phyloP scores from a whole-genome alignment of 345 rosid genomes.

The Eucalyptus fibrosa region DNA sequence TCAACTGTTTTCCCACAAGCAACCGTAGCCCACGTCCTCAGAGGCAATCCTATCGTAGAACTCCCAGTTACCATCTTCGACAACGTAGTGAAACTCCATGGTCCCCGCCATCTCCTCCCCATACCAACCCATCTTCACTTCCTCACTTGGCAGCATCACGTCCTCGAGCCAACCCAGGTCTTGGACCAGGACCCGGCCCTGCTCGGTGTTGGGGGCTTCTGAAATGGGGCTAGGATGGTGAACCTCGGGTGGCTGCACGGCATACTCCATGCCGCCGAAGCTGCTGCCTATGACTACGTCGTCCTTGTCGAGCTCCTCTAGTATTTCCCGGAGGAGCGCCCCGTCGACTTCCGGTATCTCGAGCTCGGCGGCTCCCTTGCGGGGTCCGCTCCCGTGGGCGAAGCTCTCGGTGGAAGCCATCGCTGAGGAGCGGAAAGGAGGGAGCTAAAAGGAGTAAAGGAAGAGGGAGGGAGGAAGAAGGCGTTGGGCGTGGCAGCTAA shows the following conservation, averaged over 20 bases:
- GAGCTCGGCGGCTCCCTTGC: neutral
- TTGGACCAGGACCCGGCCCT: neutral
- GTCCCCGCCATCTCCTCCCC: neutral
- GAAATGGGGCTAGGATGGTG: neutral
- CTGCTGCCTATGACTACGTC: neutral
- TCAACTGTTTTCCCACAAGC: slow-evolving; percentile 4
- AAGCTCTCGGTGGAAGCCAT: neutral
- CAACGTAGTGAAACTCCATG: neutral
- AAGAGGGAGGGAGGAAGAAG: neutral
- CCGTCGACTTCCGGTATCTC: slow-evolving; percentile 1
- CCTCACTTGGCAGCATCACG: neutral
- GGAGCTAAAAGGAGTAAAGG: neutral
- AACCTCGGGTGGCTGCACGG: neutral
- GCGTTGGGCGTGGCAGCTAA: neutral
- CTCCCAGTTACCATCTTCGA: neutral
- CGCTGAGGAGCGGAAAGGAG: neutral
- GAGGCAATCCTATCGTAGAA: neutral
- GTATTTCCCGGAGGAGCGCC: neutral
- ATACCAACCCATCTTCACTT: neutral
- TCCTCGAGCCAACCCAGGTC: neutral
- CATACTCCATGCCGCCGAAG: neutral
- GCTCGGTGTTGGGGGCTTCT: neutral
- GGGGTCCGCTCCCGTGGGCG: neutral
- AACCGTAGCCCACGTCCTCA: slow-evolving; percentile 1
- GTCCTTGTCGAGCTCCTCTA: slow-evolving; percentile 2